Evolutionary conservation across 2,329 filamentous ascomycete genomes (phyloP).

Genomic region (Pseudogymnoascus sp.): DNA sequence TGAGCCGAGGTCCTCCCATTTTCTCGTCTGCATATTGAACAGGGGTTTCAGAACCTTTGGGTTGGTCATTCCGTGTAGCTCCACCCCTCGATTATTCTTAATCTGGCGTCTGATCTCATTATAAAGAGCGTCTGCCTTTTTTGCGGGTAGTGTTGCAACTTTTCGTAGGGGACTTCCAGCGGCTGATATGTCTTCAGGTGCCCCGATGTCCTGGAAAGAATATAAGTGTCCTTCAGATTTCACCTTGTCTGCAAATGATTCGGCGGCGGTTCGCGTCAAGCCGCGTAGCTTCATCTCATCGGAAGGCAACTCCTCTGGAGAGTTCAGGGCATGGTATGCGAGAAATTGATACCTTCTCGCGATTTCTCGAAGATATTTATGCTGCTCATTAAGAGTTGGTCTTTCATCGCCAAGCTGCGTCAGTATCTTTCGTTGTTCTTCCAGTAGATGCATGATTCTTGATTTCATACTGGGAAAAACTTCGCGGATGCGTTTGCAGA

Average conservation of each 20-base stretch:
- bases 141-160: too few relatives aligned
- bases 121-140: conserved; percentile 13
- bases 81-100: conserved; percentile 23
- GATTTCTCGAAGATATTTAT: conserved; percentile 24
- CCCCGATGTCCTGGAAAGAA: conserved; percentile 23
- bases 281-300: conserved; percentile 24
- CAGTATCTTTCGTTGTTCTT: conserved; percentile 13
- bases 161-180: too few relatives aligned
- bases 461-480: conserved; percentile 23
- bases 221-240: conserved; percentile 22
- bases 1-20: conserved; percentile 27
- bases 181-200: not conserved
- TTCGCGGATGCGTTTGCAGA: conserved; percentile 22
- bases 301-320: conserved; percentile 21
- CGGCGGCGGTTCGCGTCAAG: conserved; percentile 16
- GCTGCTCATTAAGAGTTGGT: conserved; percentile 18
- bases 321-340: conserved; percentile 19
- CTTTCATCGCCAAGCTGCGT: conserved; percentile 25
- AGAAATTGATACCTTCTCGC: conserved; percentile 22
- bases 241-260: conserved; percentile 27
- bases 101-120: conserved; percentile 26
- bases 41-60: conserved; percentile 27
- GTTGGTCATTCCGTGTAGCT: conserved; percentile 30
- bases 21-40: conserved; percentile 27
- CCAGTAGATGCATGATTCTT: conserved; percentile 21